Conservation (phyloP, 164 flowering plant species). For the Liriodendron chinense region DNA sequence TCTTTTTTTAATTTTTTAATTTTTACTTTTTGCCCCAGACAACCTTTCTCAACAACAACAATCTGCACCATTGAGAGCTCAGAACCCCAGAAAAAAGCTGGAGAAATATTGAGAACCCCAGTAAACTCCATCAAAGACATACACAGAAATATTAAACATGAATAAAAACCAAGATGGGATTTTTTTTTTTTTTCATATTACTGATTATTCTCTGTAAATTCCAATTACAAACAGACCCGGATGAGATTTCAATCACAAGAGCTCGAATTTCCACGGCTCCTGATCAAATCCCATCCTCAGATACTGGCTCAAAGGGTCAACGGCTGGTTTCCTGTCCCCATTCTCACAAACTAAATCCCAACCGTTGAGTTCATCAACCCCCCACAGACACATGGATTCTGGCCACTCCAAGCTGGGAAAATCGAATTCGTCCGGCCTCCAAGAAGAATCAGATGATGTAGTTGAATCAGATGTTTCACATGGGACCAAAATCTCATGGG, state of each 20-base stretch:
- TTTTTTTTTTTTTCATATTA: background rate
- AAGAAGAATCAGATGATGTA: background rate
- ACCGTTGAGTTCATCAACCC: constrained; percentile 33
- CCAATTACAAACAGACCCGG: constrained; percentile 12
- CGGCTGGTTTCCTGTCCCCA: constrained; percentile 19
- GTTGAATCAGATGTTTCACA: constrained; percentile 26
- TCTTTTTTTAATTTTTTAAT: too few species aligned
- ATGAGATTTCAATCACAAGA: constrained; percentile 18
- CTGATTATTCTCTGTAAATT: background rate
- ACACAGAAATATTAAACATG: background rate
- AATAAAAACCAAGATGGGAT: background rate
- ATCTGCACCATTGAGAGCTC: too few species aligned
- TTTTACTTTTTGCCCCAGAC: too few species aligned
- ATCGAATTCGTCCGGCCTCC: constrained; percentile 24
- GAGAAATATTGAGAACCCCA: background rate
- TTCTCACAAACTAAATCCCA: constrained; percentile 45
- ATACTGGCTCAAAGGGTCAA: constrained; percentile 25
- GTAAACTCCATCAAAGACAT: background rate
- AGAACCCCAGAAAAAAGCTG: too few species aligned
- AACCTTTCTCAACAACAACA: too few species aligned
- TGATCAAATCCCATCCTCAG: background rate
- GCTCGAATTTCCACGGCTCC: constrained; percentile 46
- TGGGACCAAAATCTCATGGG: constrained; percentile 52
- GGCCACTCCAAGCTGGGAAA: constrained; percentile 44
- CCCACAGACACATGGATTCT: constrained; percentile 37